Base-by-base conservation (phyloP, 2,329 filamentous ascomycete species). In the Stagonosporopsis cucurbitacearum region DNA sequence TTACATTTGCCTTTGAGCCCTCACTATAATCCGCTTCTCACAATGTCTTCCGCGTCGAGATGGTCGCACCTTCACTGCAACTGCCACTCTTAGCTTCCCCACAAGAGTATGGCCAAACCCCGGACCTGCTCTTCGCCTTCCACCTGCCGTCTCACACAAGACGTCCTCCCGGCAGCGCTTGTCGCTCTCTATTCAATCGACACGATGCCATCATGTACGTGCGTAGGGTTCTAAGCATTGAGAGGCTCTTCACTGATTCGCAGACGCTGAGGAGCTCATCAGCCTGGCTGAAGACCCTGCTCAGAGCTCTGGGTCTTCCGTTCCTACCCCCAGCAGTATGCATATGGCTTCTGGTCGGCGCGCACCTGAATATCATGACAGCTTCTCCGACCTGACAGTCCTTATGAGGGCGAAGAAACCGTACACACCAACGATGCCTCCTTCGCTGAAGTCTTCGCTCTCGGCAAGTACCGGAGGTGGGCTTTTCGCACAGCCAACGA, bases 341-440 rank as follows among this genome's bases (percentile, higher is more conserved):
- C 20, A 7, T 2, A 49, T 20, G 23, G 25, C 11, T 2, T 22
- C 8, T 6, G 51, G 28, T 4, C 22, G 33, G n/a, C 12, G 25
- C 33, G 47, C 44, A 17, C 15, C 30, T 4, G 4, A 19, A 13
- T 45, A 50, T 6, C 51, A 19, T 15, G 65, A 69, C 37, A 66
- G 59, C 39, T 67, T 69, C 48, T 59, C 54, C 6, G 62, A 48
- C 15, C 63, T 68, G 9, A 26, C 60, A 6, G 25, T 12, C 17
- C 42, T 67, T 6, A 64, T 67, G 65, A 60, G 49, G 42, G 60
- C 53, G 5, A 66, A 67, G 57, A 62, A 60, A 45, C 39, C 61
- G 0, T 66, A 64, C 22, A 44, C 45, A 3, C 39, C 44, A 30
- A 30, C 11, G 4, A 37, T 23, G 11, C 22, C 49, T 2, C 22